Evolutionary conservation across 2,329 filamentous ascomycete species (phyloP), one percentile per base, ranked within the genome.

Genomic region (Lasiodiplodia sp.): DNA sequence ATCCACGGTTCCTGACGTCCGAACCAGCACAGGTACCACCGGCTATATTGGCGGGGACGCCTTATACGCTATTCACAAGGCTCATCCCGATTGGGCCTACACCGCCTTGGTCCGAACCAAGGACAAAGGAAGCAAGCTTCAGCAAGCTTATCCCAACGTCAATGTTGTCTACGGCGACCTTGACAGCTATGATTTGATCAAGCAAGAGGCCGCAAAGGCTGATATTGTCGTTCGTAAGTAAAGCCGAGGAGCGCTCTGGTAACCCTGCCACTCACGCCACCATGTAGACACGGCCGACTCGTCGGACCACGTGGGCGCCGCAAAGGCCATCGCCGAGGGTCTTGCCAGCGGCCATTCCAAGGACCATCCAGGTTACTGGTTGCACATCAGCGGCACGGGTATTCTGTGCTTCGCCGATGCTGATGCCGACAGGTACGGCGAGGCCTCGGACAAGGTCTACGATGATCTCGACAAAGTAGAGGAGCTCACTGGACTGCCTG

Each of bases 401-500:
- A 85, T 88, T 14, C 78, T 89, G 7, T 80, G 79, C 25, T 85
- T 81, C 76, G 79, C 81, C 40, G 86, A 89, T 69, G 77, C 80
- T 25, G 79, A 81, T n/a, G 57, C 57, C 51, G 49, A 56, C 5
- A 82, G 77, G 0, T 84, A 80, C 11, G 87, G 87, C n/a, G 79
- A 84, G 60, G 74, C 72, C 0, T 77, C 80, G 0, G 82, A 85
- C 47, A 85, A 84, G 68, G 77, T 83, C 2, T 91, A 89, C 77
- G 80, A 89, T 73, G 90, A 92, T 72, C 83, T 87, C 72, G 82
- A 86, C 11, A 85, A 85, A 62, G 83, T 92, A 38, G 79, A 82
- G 10, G 84, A 86, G 56, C 80, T 91, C 44, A 81, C 87, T 1
- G 82, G 74, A 11, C 74, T 91, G 0, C 89, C 89, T 0, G 86